These are phyloP conservation scores for Barnettozyma californica DNA, from an alignment of 805 yeast genomes.

Conservation along the genomic window DNA sequence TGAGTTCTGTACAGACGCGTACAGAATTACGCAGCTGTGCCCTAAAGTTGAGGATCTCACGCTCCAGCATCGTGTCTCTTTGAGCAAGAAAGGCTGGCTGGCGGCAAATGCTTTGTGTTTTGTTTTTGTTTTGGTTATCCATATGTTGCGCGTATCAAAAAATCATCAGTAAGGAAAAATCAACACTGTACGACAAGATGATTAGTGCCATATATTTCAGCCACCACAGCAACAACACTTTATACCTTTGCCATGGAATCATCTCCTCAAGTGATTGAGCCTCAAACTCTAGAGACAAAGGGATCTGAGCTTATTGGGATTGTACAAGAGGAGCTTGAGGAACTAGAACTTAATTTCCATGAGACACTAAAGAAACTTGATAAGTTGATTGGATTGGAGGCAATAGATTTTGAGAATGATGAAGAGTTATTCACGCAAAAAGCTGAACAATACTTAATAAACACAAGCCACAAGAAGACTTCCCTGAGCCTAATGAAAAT, in stretches of 20 bases:
- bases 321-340: conserved; percentile 9
- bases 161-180: background rate
- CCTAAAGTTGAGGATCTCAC: conserved; percentile 16
- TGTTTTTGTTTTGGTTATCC: background rate
- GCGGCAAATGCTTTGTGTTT: background rate
- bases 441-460: background rate
- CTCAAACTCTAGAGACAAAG: conserved; percentile 1
- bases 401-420: conserved; percentile 10
- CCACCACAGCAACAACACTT: background rate
- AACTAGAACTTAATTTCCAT: conserved; percentile 10
- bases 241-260: background rate
- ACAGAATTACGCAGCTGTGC: conserved; percentile 36
- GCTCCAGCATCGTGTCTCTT: background rate
- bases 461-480: background rate
- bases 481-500: conserved; percentile 4
- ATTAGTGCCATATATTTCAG: too few species aligned
- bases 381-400: conserved; percentile 14
- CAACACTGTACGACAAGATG: too few species aligned
- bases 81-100: background rate
- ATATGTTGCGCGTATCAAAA: background rate
- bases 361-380: conserved; percentile 11
- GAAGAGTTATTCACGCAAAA: conserved; percentile 6
- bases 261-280: background rate
- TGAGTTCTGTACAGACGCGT: conserved; percentile 44
- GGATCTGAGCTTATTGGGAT: conserved; percentile 1